Evolutionary conservation across 257 asterid genomes (phyloP).

Genomic region (Solanum verrucosum): DNA sequence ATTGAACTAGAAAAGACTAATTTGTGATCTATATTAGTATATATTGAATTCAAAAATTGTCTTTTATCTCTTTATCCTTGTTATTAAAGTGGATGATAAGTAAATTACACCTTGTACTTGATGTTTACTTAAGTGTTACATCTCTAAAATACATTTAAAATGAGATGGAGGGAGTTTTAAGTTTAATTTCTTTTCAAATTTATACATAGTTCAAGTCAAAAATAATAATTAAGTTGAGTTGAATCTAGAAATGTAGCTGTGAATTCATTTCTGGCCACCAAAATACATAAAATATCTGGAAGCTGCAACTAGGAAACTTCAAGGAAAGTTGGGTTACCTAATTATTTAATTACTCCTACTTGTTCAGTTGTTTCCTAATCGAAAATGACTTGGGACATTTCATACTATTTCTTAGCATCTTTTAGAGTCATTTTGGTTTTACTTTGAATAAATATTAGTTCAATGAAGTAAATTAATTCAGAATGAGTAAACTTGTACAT

Average conservation of each 20-base stretch:
- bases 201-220: neutral
- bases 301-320: neutral
- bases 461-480: too few relatives aligned
- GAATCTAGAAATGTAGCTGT: neutral
- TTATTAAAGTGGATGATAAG: neutral
- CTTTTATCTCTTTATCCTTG: neutral
- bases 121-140: too few relatives aligned
- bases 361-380: neutral
- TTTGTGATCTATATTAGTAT: neutral
- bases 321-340: neutral
- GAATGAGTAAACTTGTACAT: neutral
- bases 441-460: too few relatives aligned
- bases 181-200: neutral
- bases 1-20: neutral
- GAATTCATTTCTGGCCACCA: neutral
- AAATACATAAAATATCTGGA: neutral
- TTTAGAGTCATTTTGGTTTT: too few relatives aligned
- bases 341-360: neutral
- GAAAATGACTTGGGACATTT: neutral
- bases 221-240: neutral
- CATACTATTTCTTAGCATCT: too few relatives aligned
- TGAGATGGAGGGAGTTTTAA: neutral
- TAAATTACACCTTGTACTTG: neutral
- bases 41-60: neutral
- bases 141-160: neutral